Evolutionary conservation across 2,329 filamentous ascomycete genomes (phyloP).

Genomic region (Venturia effusa): DNA sequence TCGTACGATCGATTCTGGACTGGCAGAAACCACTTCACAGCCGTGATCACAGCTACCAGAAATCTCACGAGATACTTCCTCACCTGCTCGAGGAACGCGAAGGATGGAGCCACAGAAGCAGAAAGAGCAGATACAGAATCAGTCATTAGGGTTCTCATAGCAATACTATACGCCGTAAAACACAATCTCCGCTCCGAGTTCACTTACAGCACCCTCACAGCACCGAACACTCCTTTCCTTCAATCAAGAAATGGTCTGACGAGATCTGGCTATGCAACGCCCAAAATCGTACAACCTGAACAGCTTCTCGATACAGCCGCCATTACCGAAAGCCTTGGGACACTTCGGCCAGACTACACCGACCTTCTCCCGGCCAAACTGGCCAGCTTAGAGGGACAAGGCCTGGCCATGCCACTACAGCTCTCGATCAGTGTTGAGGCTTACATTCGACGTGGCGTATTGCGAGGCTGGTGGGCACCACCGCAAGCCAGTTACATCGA

Average conservation of each 20-base stretch:
- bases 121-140: slow-evolving; percentile 49
- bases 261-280: background rate
- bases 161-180: slow-evolving; percentile 52
- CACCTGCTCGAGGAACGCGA: slow-evolving; percentile 30
- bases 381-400: slow-evolving; percentile 41
- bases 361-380: slow-evolving; percentile 20
- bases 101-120: slow-evolving; percentile 15
- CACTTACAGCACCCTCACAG: slow-evolving; percentile 27
- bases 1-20: slow-evolving; percentile 57
- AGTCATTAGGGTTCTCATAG: slow-evolving; percentile 47
- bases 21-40: slow-evolving; percentile 45
- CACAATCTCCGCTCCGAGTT: slow-evolving; percentile 55
- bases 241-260: slow-evolving; percentile 1
- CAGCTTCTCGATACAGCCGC: slow-evolving; percentile 17
- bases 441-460: slow-evolving; percentile 46
- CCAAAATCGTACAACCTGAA: background rate
- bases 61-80: slow-evolving; percentile 49
- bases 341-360: slow-evolving; percentile 22
- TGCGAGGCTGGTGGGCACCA: slow-evolving; percentile 48
- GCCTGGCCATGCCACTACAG: slow-evolving; percentile 49
- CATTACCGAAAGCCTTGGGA: slow-evolving; percentile 9
- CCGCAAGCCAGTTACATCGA: slow-evolving; percentile 49
- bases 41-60: slow-evolving; percentile 46
- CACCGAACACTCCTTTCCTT: slow-evolving; percentile 30
- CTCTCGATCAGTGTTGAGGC: slow-evolving; percentile 48